Percentiles rank a stretch among this genome's conserved stretches.
These are phyloP conservation scores for Paracoccidioides brasiliensis DNA, from an alignment of 2,329 filamentous ascomycete species.

Conservation along the genomic window DNA sequence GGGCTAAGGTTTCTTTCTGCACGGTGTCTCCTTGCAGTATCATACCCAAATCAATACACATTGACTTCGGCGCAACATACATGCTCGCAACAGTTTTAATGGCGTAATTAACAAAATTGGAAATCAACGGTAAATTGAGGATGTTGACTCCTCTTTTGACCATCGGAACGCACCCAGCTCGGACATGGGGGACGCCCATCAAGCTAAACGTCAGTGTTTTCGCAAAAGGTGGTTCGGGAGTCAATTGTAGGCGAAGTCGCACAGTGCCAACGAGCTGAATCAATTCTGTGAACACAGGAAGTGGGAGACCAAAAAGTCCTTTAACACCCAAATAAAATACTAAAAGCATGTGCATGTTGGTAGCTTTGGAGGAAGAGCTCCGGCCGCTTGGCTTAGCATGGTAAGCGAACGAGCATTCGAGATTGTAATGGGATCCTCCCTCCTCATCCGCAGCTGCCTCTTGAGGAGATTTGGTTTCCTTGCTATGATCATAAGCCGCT, in stretches of 20 bases:
- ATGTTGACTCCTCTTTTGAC: slow-evolving; percentile 83
- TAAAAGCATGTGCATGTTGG: slow-evolving; percentile 94
- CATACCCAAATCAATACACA: slow-evolving; percentile 82
- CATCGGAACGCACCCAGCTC: slow-evolving; percentile 84
- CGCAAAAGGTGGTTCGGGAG: slow-evolving; percentile 80
- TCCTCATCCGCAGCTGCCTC: slow-evolving; percentile 82
- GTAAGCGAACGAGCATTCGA: slow-evolving; percentile 83
- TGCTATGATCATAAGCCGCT: slow-evolving; percentile 63
- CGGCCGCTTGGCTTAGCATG: slow-evolving; percentile 64
- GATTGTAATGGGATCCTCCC: slow-evolving; percentile 82
- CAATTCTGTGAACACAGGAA: slow-evolving; percentile 84
- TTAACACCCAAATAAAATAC: slow-evolving; percentile 88
- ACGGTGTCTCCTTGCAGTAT: slow-evolving; percentile 86
- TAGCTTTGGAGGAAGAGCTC: slow-evolving; percentile 64
- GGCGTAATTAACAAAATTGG: slow-evolving; percentile 92
- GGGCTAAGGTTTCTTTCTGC: slow-evolving; percentile 68
- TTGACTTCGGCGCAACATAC: slow-evolving; percentile 88
- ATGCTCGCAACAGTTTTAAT: slow-evolving; percentile 75
- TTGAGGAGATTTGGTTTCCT: slow-evolving; percentile 69
- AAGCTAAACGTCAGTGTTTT: slow-evolving; percentile 87
- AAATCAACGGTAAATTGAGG: slow-evolving; percentile 81
- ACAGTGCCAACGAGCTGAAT: slow-evolving; percentile 81
- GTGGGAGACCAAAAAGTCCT: slow-evolving; percentile 74
- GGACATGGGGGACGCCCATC: slow-evolving; percentile 83
- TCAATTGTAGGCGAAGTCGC: slow-evolving; percentile 68